phyloP scores from a whole-genome alignment of 2,329 filamentous ascomycete genomes.

The Aspergillus felis region DNA sequence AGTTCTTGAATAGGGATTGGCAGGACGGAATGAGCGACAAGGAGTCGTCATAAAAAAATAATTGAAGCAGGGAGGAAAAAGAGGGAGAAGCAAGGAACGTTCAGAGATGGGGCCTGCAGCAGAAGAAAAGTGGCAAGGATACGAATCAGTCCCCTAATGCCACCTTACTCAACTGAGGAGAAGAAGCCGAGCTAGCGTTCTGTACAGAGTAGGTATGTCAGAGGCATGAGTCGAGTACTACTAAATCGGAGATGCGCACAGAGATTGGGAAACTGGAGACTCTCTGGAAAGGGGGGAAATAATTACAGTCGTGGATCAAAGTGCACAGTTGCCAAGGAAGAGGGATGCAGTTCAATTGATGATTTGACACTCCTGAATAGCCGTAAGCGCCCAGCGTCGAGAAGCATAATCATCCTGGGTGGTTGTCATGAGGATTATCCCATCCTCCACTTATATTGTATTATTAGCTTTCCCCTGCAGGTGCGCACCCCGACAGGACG shows the following conservation, averaged over 20 bases:
- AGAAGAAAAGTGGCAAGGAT: background rate
- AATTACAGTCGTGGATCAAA: background rate
- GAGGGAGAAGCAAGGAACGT: background rate
- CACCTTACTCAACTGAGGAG: background rate
- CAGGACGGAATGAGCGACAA: background rate
- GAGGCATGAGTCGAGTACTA: background rate
- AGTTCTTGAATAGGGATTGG: background rate
- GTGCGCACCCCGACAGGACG: background rate
- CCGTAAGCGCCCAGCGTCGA: background rate
- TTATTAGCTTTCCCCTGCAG: background rate
- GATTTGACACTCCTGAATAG: background rate
- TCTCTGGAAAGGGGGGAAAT: background rate
- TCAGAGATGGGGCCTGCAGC: background rate
- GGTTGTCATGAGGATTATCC: background rate
- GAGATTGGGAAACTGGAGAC: background rate
- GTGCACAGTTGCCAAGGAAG: background rate
- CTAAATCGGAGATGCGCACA: background rate
- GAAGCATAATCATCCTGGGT: background rate
- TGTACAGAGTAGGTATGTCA: background rate
- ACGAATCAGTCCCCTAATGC: background rate
- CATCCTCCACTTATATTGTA: background rate
- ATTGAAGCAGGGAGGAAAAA: background rate
- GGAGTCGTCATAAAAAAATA: background rate
- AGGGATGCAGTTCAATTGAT: background rate
- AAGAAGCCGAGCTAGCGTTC: background rate